These are phyloP conservation scores for Trichoderma sp. DNA, from an alignment of 2,329 filamentous ascomycete genomes.

Conservation along the genomic window DNA sequence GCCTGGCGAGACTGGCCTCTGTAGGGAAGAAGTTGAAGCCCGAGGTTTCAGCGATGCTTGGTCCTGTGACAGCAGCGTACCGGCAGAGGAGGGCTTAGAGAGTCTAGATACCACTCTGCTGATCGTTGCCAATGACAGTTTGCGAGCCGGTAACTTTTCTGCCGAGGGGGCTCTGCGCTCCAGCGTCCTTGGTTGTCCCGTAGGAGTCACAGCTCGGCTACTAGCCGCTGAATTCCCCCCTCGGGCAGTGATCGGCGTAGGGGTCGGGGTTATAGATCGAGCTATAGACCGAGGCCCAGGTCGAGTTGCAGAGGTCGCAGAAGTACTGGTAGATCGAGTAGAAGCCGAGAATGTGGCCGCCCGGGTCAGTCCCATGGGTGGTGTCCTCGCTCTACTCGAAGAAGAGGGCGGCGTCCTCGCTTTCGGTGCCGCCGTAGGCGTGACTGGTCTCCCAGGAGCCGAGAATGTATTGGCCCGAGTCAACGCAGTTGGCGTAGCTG, in stretches of 20 bases:
- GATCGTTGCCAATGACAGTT: constrained; percentile 26
- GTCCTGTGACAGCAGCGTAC: constrained; percentile 25
- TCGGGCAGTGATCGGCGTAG: not conserved
- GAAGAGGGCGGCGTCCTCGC: not conserved
- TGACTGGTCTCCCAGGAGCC: not conserved
- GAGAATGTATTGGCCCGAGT: constrained; percentile 6
- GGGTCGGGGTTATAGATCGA: not conserved
- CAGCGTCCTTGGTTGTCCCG: constrained; percentile 8
- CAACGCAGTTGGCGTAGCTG: constrained; percentile 9
- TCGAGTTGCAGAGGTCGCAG: not conserved
- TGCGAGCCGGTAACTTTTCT: constrained; percentile 10
- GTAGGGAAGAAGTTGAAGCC: constrained; percentile 62
- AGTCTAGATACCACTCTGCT: constrained; percentile 2
- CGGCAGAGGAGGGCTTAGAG: constrained; percentile 18
- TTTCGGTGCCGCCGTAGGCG: not conserved
- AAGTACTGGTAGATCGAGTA: not conserved
- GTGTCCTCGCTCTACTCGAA: not conserved
- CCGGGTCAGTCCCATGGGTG: not conserved
- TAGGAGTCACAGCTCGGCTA: constrained; percentile 16
- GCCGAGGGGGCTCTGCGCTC: constrained; percentile 29
- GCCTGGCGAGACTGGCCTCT: constrained; percentile 68
- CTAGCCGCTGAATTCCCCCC: constrained; percentile 10
- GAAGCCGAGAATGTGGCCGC: constrained; percentile 2
- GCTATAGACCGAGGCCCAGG: not conserved
- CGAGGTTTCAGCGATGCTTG: constrained; percentile 42